These are phyloP conservation scores for Beauveria varroae DNA, from an alignment of 2,329 filamentous ascomycete species.

Conservation along the genomic window DNA sequence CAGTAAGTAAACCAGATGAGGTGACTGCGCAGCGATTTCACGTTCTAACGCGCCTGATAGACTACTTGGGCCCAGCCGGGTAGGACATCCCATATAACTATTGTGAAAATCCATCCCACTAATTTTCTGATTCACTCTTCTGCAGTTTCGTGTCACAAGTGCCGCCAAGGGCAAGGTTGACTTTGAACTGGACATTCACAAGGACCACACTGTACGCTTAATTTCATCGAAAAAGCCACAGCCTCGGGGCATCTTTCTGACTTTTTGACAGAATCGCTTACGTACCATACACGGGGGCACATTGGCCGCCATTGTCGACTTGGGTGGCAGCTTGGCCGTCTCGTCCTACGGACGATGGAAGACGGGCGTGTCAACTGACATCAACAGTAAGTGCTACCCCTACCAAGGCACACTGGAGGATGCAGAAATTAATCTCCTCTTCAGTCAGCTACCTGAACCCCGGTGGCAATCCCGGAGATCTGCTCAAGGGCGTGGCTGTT, in stretches of 20 bases:
- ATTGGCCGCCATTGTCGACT: constrained; percentile 66
- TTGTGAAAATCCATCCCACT: no score
- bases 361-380: constrained; percentile 58
- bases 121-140: background rate
- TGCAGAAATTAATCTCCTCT: background rate
- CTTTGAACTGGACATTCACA: constrained; percentile 68
- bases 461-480: constrained; percentile 50
- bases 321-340: constrained; percentile 58
- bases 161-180: constrained; percentile 61
- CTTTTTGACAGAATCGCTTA: constrained; percentile 55
- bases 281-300: constrained; percentile 72
- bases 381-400: constrained; percentile 42
- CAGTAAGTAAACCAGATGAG: constrained; percentile 45
- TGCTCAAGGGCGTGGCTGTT: constrained; percentile 46
- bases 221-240: no score
- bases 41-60: constrained; percentile 4
- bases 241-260: background rate
- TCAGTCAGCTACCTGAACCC: constrained; percentile 56
- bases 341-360: constrained; percentile 56
- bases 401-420: background rate
- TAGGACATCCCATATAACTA: background rate
- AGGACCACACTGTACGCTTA: constrained; percentile 66
- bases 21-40: constrained; percentile 8
- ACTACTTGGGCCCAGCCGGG: constrained; percentile 13
- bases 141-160: constrained; percentile 57